Evolutionary conservation across 345 rosid genomes (phyloP).

Genomic region (Barbarea vulgaris): DNA sequence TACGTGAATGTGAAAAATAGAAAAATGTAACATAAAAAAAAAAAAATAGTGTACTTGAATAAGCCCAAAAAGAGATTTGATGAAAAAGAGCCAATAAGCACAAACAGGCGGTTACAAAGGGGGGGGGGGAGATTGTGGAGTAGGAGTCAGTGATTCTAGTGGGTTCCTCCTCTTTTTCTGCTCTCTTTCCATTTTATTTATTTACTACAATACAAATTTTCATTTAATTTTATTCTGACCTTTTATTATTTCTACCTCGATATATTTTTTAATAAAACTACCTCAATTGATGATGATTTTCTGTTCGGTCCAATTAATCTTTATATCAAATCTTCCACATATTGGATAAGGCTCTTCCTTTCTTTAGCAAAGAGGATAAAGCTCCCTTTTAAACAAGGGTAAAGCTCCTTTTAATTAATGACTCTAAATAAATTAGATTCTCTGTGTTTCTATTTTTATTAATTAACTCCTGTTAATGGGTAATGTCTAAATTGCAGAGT

Average conservation of each 20-base stretch:
- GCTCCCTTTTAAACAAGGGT: background rate
- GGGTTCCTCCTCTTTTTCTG: constrained; percentile 68
- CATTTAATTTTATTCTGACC: constrained; percentile 17
- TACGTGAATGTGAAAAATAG: too few relatives aligned
- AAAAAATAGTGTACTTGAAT: constrained; percentile 39
- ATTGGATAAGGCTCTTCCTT: constrained; percentile 9
- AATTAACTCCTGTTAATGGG: background rate
- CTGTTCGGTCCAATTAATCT: constrained; percentile 25
- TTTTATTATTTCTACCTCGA: background rate
- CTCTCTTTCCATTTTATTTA: constrained; percentile 24
- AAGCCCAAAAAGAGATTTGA: constrained; percentile 44
- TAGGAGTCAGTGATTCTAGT: constrained; percentile 74
- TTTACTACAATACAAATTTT: constrained; percentile 36
- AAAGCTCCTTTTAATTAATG: constrained; percentile 12
- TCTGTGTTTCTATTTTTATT: background rate
- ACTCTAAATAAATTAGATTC: constrained; percentile 14
- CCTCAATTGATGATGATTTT: background rate
- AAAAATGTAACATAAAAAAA: background rate
- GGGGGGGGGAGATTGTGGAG: constrained; percentile 60
- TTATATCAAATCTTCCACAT: constrained; percentile 1
- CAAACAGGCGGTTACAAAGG: constrained; percentile 76
- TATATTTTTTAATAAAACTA: background rate
- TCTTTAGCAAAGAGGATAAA: constrained; percentile 4
- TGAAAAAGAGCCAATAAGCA: constrained; percentile 63
- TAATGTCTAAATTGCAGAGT: background rate